phyloP scores from a whole-genome alignment of 2,329 filamentous ascomycete genomes.

The Chalara sp. region DNA sequence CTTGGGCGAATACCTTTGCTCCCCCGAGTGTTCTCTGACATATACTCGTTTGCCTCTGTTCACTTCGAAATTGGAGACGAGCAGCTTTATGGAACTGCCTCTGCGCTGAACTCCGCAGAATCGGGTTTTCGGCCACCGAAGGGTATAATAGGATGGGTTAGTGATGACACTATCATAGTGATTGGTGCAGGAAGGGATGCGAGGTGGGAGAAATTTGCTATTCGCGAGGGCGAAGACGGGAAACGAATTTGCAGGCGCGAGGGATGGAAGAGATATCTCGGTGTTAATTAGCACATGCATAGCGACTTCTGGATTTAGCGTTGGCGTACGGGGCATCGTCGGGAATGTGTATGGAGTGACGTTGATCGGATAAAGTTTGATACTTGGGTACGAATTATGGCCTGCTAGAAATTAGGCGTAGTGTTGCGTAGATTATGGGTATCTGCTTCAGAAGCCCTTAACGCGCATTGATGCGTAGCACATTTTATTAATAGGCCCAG shows the following conservation, averaged over 20 bases:
- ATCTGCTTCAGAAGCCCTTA: too few relatives aligned
- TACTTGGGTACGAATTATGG: too few relatives aligned
- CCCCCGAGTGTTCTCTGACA: slow-evolving; percentile 81
- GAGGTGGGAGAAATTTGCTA: slow-evolving; percentile 80
- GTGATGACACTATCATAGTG: slow-evolving; percentile 67
- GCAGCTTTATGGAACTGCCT: slow-evolving; percentile 53
- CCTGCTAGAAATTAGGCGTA: too few relatives aligned
- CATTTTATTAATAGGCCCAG: too few relatives aligned
- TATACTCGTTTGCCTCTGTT: slow-evolving; percentile 76
- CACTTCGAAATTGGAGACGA: slow-evolving; percentile 83
- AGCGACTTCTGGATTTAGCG: slow-evolving; percentile 14
- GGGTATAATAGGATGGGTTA: slow-evolving; percentile 78
- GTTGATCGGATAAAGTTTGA: too few relatives aligned
- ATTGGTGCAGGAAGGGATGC: slow-evolving; percentile 74
- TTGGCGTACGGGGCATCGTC: neutral
- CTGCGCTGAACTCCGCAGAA: slow-evolving; percentile 39
- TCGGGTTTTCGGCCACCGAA: slow-evolving; percentile 56
- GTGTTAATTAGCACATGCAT: slow-evolving; percentile 20
- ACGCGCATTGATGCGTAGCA: too few relatives aligned
- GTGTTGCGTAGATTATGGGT: too few relatives aligned
- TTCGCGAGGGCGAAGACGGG: slow-evolving; percentile 63
- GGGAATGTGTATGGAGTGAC: too few relatives aligned
- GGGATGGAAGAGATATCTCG: slow-evolving; percentile 77
- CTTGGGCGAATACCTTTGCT: slow-evolving; percentile 77
- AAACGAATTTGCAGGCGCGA: slow-evolving; percentile 60